Evolutionary conservation across 2,329 filamentous ascomycete genomes (phyloP), one percentile per base, ranked within the genome.

Genomic region (Pseudogymnoascus verrucosus): DNA sequence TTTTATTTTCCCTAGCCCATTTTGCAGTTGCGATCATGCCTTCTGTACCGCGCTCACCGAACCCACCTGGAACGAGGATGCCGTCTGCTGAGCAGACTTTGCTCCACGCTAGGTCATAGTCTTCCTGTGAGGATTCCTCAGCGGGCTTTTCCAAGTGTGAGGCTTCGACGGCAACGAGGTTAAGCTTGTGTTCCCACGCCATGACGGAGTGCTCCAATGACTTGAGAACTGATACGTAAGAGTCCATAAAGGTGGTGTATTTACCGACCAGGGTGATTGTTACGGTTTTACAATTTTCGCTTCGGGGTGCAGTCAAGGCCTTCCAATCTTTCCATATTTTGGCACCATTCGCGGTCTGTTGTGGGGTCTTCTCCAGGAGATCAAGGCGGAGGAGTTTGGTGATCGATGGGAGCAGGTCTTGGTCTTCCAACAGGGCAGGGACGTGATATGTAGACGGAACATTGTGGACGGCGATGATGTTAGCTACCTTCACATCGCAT

Each of bases 371-470:
- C 8, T 73, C 70, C 54, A 88, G 71, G 16, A 78, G 74, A 65
- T 89, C 82, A 11, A 96, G 82, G 37, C 82, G 80, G 34, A 97
- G 80, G n/a, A 86, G 81, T 16, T 82, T 77, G 36, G 81, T 82
- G 62, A 97, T 79, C 14, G 86, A 82, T 11, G 80, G 75, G 5
- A 93, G 78, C 1, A 98, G 80, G 23, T 86, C 85, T 77, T 98
- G 91, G 69, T 92, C 82, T 69, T 93, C 85, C 12, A 98, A 87
- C 23, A 98, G 88, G 19, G 97, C 81, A 0, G 95, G 95, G 2
- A 98, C 93, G 68, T 96, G 93, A 77, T 99, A 99, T 61, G 90
- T 96, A 12, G 92, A 92, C 16, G 88, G 82, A 76, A 98, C 91
- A 74, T 98, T 89, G 69, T 89, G 88, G 7, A 99, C 93, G 12